Conservation (phyloP, 371 early-diverging fungal genomes). For the Sporodiniella umbellata region DNA sequence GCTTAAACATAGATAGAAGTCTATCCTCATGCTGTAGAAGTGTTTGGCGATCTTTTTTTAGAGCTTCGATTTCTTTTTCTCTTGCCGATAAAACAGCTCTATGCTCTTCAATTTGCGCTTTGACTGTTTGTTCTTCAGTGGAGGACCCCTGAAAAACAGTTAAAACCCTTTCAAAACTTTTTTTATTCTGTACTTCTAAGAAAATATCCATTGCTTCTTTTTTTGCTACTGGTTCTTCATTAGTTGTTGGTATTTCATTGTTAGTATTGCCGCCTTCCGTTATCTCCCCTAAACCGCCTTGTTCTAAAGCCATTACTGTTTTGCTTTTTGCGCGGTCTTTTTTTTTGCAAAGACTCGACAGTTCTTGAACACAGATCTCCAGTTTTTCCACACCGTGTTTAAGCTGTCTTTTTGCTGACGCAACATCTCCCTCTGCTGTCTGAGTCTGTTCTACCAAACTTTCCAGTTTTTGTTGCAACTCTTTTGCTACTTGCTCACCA, state of each 20-base stretch:
- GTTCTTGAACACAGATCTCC: constrained; percentile 19
- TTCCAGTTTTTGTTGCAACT: constrained; percentile 16
- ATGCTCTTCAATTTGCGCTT: constrained; percentile 34
- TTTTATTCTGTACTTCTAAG: constrained; percentile 2
- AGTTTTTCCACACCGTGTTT: constrained; percentile 17
- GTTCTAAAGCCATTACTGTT: constrained; percentile 22
- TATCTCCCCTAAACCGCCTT: constrained; percentile 25
- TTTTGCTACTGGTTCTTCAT: constrained; percentile 1
- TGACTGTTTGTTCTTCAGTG: constrained; percentile 23
- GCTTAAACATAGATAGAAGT: constrained; percentile 30
- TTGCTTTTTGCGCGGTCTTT: constrained; percentile 35
- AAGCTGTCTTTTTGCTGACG: constrained; percentile 12
- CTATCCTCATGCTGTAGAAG: constrained; percentile 55
- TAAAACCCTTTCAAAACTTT: too few relatives aligned
- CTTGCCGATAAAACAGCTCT: constrained; percentile 54
- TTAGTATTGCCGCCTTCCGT: not conserved
- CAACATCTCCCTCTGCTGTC: constrained; percentile 7
- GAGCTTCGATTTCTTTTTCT: constrained; percentile 67
- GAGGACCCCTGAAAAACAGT: too few relatives aligned
- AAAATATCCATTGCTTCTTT: constrained; percentile 3
- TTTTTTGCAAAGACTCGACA: constrained; percentile 24
- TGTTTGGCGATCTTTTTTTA: constrained; percentile 64
- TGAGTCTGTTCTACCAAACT: constrained; percentile 15
- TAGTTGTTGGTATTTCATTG: not conserved
- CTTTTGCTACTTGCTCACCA: constrained; percentile 15